Percentiles rank a stretch among this genome's conserved stretches.
Conservation (phyloP, 495 filamentous ascomycete genomes). For the Neurospora cerealis region DNA sequence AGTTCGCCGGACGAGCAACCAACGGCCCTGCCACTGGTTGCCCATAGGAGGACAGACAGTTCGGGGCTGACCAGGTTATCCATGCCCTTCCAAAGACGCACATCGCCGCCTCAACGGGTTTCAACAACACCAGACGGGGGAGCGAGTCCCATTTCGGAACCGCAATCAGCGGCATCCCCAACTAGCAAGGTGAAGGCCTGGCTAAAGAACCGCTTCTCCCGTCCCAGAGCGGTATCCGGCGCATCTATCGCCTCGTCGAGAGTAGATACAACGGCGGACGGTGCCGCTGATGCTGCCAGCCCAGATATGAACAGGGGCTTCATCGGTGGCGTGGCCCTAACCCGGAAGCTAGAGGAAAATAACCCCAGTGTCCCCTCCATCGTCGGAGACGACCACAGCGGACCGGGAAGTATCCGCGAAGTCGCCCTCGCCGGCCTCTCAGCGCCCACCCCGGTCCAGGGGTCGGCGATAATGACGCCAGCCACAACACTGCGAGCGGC, state of each 20-base stretch:
- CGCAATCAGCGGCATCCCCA: conserved; percentile 13
- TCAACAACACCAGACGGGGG: conserved; percentile 1
- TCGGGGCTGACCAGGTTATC: neutral
- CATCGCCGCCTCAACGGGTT: conserved; percentile 12
- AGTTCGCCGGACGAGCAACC: neutral
- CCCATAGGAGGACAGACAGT: neutral
- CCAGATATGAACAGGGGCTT: conserved; percentile 24
- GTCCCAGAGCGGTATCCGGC: conserved; percentile 21
- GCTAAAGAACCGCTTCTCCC: conserved; percentile 47
- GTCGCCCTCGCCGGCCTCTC: conserved; percentile 40
- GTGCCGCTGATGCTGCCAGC: neutral
- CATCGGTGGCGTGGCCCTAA: conserved; percentile 36
- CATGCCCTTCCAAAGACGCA: conserved; percentile 1
- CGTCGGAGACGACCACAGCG: conserved; percentile 17
- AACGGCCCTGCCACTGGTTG: neutral
- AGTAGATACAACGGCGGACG: neutral
- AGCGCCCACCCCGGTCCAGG: conserved; percentile 11
- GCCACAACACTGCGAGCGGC: neutral
- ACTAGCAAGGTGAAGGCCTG: conserved; percentile 45
- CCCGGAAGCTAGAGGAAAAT: conserved; percentile 19
- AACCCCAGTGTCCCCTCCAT: conserved; percentile 24
- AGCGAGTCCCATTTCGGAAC: conserved; percentile 2
- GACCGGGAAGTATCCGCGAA: conserved; percentile 31
- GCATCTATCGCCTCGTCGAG: neutral
- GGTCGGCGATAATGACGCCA: neutral